phyloP scores from a whole-genome alignment of 305 asterid genomes.

The Fraxinus baroniana region DNA sequence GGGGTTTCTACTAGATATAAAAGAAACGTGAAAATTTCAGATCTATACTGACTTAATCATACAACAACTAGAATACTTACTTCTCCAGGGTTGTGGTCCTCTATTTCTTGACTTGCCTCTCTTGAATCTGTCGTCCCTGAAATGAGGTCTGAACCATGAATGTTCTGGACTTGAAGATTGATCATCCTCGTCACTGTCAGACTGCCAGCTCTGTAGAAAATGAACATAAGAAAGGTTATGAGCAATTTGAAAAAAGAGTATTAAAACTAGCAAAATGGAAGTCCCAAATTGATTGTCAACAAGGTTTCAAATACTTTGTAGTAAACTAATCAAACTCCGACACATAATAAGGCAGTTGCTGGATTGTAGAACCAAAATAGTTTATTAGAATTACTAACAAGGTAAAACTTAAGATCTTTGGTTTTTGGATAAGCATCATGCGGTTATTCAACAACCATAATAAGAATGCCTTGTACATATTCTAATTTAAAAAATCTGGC shows the following conservation, averaged over 20 bases:
- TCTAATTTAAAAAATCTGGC: background rate
- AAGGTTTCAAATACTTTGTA: background rate
- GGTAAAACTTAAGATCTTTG: background rate
- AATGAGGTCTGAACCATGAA: constrained; percentile 66
- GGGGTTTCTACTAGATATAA: background rate
- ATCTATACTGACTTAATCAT: background rate
- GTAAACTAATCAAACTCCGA: background rate
- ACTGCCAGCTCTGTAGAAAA: constrained; percentile 49
- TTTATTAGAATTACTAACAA: background rate
- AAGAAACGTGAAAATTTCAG: constrained; percentile 4
- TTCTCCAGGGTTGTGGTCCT: constrained; percentile 37
- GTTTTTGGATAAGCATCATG: background rate
- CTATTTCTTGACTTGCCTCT: constrained; percentile 49
- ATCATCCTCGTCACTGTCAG: constrained; percentile 40
- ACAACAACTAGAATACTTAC: constrained; percentile 35
- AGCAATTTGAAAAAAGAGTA: background rate
- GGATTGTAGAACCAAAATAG: background rate
- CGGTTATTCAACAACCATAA: background rate
- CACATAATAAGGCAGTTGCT: background rate
- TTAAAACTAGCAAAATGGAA: background rate
- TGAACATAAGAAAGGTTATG: constrained; percentile 18
- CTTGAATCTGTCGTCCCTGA: constrained; percentile 38
- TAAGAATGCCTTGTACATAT: background rate
- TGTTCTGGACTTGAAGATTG: constrained; percentile 41
- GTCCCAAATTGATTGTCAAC: background rate